Percentiles rank a stretch among this genome's conserved stretches.
These are phyloP conservation scores for Conticribra weissflogii DNA, from an alignment of 108 stramenopile genomes.

Conservation along the genomic window DNA sequence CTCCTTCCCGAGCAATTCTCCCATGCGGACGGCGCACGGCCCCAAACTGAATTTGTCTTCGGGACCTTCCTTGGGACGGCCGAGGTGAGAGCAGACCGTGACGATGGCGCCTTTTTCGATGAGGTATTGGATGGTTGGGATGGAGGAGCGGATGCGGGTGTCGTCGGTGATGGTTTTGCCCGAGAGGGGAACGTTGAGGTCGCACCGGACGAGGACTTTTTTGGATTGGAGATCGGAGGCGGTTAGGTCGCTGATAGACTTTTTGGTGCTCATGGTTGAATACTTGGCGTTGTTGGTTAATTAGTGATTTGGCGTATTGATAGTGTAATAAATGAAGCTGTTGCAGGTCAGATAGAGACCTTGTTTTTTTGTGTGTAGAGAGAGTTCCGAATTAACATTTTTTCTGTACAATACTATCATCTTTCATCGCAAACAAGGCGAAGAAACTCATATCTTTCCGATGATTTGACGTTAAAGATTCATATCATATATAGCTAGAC, in stretches of 20 bases:
- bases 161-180: conserved; percentile 97
- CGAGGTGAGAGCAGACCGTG: conserved; percentile 98
- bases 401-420: no score
- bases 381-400: no score
- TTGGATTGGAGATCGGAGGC: conserved; percentile 94
- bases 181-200: conserved; percentile 97
- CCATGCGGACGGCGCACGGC: conserved; percentile 94
- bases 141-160: conserved; percentile 97
- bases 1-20: conserved; percentile 89
- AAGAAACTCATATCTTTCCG: no score
- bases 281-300: no score
- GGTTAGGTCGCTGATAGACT: conserved; percentile 89
- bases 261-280: conserved; percentile 76
- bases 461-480: no score
- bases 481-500: no score
- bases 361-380: no score
- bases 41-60: conserved; percentile 98
- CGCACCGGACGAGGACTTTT: conserved; percentile 96
- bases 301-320: no score
- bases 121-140: conserved; percentile 98
- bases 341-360: no score
- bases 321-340: no score
- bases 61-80: conserved; percentile 96
- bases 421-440: no score
- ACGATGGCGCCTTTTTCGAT: conserved; percentile 96